A percentile compares a stretch with the other conserved stretches of the same genome.
These are phyloP conservation scores for Parmales sp. DNA, from an alignment of 108 stramenopile genomes.

Conservation along the genomic window DNA sequence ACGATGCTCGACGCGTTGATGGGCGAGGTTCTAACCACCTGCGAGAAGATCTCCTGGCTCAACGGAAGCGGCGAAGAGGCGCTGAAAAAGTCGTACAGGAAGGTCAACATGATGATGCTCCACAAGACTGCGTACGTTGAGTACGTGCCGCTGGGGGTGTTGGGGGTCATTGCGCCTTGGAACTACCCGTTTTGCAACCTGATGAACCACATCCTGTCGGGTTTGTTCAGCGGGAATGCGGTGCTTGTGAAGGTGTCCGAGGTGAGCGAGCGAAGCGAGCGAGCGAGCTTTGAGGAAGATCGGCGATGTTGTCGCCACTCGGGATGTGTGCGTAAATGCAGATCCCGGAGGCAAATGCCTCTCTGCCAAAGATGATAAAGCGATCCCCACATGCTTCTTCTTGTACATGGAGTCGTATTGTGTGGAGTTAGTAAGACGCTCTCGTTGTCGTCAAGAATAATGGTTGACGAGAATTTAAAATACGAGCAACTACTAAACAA, in stretches of 20 bases:
- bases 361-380: too few relatives aligned
- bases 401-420: too few relatives aligned
- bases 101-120: conserved; percentile 79
- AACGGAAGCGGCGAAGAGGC: conserved; percentile 75
- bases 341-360: too few relatives aligned
- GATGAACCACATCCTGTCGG: conserved; percentile 91
- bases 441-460: too few relatives aligned
- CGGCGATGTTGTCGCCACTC: too few relatives aligned
- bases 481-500: too few relatives aligned
- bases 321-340: too few relatives aligned
- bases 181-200: conserved; percentile 98
- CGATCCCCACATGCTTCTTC: too few relatives aligned
- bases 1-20: conserved; percentile 78
- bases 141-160: conserved; percentile 89
- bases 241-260: conserved; percentile 93
- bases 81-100: conserved; percentile 57
- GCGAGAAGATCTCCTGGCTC: conserved; percentile 86
- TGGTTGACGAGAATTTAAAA: too few relatives aligned
- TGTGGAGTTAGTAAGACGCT: too few relatives aligned
- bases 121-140: conserved; percentile 92
- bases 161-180: conserved; percentile 97
- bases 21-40: conserved; percentile 94
- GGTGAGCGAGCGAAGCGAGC: too few relatives aligned
- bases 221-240: conserved; percentile 90
- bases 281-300: too few relatives aligned